Base-by-base conservation (phyloP, 1,284 basidiomycete species). In the Earliella scabrosa region DNA sequence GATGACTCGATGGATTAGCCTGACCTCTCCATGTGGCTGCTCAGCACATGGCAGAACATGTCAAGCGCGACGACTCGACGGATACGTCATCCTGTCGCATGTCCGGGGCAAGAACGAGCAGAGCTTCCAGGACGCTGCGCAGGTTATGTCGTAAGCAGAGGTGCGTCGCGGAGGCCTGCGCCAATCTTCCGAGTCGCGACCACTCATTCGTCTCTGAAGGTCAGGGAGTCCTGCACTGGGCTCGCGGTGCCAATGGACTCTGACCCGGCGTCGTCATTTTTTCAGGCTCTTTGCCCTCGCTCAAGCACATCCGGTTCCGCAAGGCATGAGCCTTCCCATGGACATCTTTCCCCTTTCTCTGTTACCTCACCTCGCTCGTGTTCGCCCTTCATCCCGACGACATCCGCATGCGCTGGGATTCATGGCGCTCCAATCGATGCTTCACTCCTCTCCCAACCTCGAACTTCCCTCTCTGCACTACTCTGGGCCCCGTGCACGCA, bases 281-380 rank as follows among this genome's bases (percentile, higher is more conserved):
- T 67, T 69, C 70, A 61, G 81, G 82, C 60, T 56, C 65, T 14
- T 72, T 83, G 18, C 83, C 83, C 14, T 66, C 68, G 11, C 70
- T 85, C 32, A 75, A 71, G 59, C 79, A 83, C 61, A 75, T 86
- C 46, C n/a, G n/a, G 82, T 82, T 26, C 73, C 86, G 50, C 82
- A 85, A 58, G 85, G 85, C 51, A 84, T 87, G 55, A 86, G 86
- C 66, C 75, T 87, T 35, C 81, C n/a, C 81, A 3, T 86, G 83
- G 83, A 71, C 72, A 13, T 68, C 74, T 41, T 79, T 78, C 21
- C 77, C 80, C n/a, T 84, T 81, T 68, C 76, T 86, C 54, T 66
- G 69, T 31, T 73, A 74, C 43, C 73, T 87, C 38, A 70, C 76
- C 39, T 71, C 76, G 41, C 73, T 87, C 47, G 81, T 86, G 67